Evolutionary conservation across 139 green algal genomes (phyloP), one percentile per base, ranked within the genome.

Genomic region (Pleodorina starrii): DNA sequence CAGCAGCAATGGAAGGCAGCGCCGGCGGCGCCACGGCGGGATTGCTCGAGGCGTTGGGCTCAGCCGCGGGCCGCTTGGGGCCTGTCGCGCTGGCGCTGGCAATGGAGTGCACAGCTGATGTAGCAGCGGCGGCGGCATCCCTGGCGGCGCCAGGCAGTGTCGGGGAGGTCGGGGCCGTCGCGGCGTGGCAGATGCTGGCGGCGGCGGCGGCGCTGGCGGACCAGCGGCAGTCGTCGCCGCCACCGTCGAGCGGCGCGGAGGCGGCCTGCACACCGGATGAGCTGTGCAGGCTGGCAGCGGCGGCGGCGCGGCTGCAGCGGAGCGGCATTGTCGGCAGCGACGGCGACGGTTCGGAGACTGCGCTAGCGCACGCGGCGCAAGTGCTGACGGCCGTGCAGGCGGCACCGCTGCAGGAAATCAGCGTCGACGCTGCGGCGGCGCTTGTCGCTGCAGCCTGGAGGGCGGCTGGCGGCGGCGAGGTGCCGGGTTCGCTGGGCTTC

Each of bases 241-340:
- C n/a, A n/a, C n/a, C n/a, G n/a, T n/a, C n/a, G 23, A 38, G 48
- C 48, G 32, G 76, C 44, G 23, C 72, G 69, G 23, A 9, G 54
- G 35, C 69, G 69, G 69, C 36, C 35, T 46, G 79, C 57, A 75
- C n/a, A 10, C 2, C 14, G 14, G 60, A 77, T 17, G 25, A 77
- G 81, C 42, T 63, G 11, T 77, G 42, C 19, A 14, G 43, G 5
- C 81, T 87, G 60, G 60, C 81, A 60, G 81, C 81, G 42, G 57
- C 81, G n/a, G 81, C 81, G n/a, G 27, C 71, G 2, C 27, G 42
- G 60, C 43, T 87, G 60, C 60, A 78, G 5, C 77, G 77, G 2
- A 32, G 27, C 1, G 77, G 11, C 14, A 27, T 17, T n/a, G 51
- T 25, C 19, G 57, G 19, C 54, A 63, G 43, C 5, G 29, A 0